These are phyloP conservation scores for Salix viminalis DNA, from an alignment of 345 rosid genomes.

Conservation along the genomic window DNA sequence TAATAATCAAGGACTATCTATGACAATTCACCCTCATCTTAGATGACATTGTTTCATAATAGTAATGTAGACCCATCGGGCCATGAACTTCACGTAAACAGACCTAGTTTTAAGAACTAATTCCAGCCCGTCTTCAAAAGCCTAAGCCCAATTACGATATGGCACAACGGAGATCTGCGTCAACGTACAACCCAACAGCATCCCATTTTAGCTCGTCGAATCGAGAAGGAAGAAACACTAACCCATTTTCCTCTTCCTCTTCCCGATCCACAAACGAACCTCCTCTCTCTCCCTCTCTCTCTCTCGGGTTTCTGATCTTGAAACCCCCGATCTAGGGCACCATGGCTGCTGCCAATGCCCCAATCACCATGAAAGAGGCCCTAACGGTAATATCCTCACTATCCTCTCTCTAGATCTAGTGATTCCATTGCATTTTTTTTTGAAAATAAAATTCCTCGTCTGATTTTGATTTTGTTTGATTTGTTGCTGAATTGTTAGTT, in stretches of 20 bases:
- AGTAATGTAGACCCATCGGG: not conserved
- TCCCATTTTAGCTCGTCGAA: not conserved
- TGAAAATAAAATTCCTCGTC: not conserved
- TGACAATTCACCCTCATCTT: too few relatives aligned
- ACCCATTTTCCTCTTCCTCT: not conserved
- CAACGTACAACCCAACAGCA: not conserved
- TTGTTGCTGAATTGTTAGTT: conserved; percentile 34
- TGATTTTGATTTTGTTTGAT: conserved; percentile 1
- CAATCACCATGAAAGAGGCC: conserved; percentile 16
- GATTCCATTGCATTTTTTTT: not conserved
- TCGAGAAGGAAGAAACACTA: not conserved
- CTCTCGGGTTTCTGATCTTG: not conserved
- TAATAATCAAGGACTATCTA: too few relatives aligned
- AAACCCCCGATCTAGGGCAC: conserved; percentile 6
- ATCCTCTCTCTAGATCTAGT: conserved; percentile 32
- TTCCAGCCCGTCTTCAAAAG: not conserved
- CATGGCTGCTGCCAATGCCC: conserved; percentile 20
- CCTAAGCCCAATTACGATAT: not conserved
- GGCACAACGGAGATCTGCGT: not conserved
- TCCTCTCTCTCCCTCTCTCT: not conserved
- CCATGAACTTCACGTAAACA: not conserved
- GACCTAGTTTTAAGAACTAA: not conserved
- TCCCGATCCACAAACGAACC: not conserved
- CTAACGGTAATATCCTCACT: not conserved
- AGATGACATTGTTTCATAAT: too few relatives aligned